phyloP scores from a whole-genome alignment of 2,329 filamentous ascomycete genomes.

The Dactylonectria estremocensis region DNA sequence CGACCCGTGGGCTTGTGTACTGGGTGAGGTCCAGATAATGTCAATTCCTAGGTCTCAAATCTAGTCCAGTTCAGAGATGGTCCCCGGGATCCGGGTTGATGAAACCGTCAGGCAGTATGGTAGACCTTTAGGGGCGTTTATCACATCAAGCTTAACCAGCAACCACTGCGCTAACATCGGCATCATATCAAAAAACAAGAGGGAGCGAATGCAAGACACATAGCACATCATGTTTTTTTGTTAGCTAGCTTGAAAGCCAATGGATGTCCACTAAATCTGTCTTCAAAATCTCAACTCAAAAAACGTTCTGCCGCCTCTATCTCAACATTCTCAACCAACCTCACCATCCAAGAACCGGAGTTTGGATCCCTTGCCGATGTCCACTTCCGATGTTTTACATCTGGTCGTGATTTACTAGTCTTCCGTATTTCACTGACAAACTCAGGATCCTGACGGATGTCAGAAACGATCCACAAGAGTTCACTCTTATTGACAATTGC shows the following conservation, averaged over 20 bases:
- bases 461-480: slow-evolving; percentile 7
- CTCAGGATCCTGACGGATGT: slow-evolving; percentile 12
- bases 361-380: slow-evolving; percentile 3
- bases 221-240: too few species aligned
- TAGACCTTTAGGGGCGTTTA: too few species aligned
- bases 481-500: slow-evolving; percentile 27
- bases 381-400: slow-evolving; percentile 28
- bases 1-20: slow-evolving; percentile 75
- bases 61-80: slow-evolving; percentile 74
- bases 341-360: slow-evolving; percentile 16
- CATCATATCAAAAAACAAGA: too few species aligned
- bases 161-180: too few species aligned
- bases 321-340: background rate
- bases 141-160: too few species aligned
- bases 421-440: slow-evolving; percentile 17
- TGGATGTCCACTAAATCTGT: too few species aligned
- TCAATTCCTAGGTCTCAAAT: slow-evolving; percentile 73
- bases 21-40: slow-evolving; percentile 77
- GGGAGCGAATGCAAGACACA: too few species aligned
- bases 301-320: slow-evolving; percentile 12
- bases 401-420: slow-evolving; percentile 9
- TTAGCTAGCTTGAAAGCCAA: too few species aligned
- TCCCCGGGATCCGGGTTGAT: slow-evolving; percentile 73
- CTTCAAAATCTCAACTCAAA: slow-evolving; percentile 29
- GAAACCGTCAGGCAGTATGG: too few species aligned